Percentiles rank a stretch among this genome's conserved stretches.
These are phyloP conservation scores for Penicillium occitanis DNA, from an alignment of 2,329 filamentous ascomycete species.

Conservation along the genomic window DNA sequence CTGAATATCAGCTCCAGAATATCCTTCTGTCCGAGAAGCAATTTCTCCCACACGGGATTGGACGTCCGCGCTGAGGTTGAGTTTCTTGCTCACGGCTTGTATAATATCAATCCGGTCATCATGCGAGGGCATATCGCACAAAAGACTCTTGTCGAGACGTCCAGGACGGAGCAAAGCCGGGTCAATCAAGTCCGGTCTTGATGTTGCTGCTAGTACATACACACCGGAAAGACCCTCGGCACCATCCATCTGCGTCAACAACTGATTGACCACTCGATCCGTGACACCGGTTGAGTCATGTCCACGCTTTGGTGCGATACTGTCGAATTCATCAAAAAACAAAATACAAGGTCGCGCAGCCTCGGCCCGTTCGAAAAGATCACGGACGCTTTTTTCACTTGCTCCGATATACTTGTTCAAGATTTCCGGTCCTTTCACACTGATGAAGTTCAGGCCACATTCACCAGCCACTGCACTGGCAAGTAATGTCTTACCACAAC, in stretches of 20 bases:
- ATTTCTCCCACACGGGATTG: conserved; percentile 67
- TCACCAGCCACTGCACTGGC: conserved; percentile 97
- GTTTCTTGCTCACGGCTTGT: conserved; percentile 75
- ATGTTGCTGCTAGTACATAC: conserved; percentile 93
- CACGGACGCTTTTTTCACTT: conserved; percentile 91
- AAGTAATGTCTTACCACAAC: conserved; percentile 93
- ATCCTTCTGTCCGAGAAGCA: conserved; percentile 78
- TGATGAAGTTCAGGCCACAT: conserved; percentile 97
- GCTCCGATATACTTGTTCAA: conserved; percentile 99
- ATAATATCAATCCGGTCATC: conserved; percentile 84
- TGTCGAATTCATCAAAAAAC: conserved; percentile 99
- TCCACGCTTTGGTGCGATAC: conserved; percentile 92
- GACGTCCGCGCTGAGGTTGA: conserved; percentile 70
- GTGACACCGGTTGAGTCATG: conserved; percentile 99
- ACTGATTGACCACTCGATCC: conserved; percentile 95
- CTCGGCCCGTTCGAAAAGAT: conserved; percentile 86
- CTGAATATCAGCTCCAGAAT: conserved; percentile 91
- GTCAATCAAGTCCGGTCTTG: conserved; percentile 90
- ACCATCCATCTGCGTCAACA: conserved; percentile 98
- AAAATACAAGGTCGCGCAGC: conserved; percentile 90
- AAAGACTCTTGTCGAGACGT: conserved; percentile 84
- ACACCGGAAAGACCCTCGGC: conserved; percentile 93
- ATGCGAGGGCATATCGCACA: conserved; percentile 79
- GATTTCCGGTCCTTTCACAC: conserved; percentile 96
- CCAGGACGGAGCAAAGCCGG: conserved; percentile 88